Evolutionary conservation across 106 monocot species (phyloP), one percentile per base, ranked within the genome.

Genomic region (Gastrodia elata): DNA sequence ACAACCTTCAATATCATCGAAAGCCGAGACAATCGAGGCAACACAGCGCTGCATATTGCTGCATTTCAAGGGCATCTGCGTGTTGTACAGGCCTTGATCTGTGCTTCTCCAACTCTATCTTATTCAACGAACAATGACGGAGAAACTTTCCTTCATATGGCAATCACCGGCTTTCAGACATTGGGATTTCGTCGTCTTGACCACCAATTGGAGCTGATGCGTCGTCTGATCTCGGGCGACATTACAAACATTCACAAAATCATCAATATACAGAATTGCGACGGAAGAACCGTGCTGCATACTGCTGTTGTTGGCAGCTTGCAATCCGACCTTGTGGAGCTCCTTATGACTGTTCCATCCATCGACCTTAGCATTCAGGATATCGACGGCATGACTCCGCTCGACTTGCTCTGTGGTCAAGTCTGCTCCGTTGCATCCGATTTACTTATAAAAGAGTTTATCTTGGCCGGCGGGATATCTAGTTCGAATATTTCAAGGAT

Each of bases 41-140:
- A 97, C 75, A 93, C 90, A 25, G 79, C 97, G n/a, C 70, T 97
- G 59, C 97, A 97, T 64, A 74, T 90, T 20, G 97, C 97, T 24
- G 86, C 93, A 6, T 88, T 84, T 68, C 75, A 82, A 48, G 97
- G 93, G 6, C 90, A 93, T 70, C 69, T 84, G 38, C 10, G 69
- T 0, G 84, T 86, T 8, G 73, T 91, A 0, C 69, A 91, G 24
- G 76, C 82, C 27, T 68, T 97, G 67, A 39, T 97, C 26, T 32
- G 39, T 14, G 82, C 85, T 9, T 88, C 77, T 1, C 78, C 90
- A 22, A 61, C 82, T 25, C 83, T 76, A 2, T 71, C 84, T 28
- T 69, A 56, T n/a, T 70, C 57, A 43, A 81, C 44, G 48, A 97
- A 97, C 64, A 77, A 86, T 24, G 71, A 40, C 14, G 97, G 93